Percentiles rank a stretch among this genome's conserved stretches.
Conservation (phyloP, 164 flowering plant species). For the Magnolia kwangsiensis region DNA sequence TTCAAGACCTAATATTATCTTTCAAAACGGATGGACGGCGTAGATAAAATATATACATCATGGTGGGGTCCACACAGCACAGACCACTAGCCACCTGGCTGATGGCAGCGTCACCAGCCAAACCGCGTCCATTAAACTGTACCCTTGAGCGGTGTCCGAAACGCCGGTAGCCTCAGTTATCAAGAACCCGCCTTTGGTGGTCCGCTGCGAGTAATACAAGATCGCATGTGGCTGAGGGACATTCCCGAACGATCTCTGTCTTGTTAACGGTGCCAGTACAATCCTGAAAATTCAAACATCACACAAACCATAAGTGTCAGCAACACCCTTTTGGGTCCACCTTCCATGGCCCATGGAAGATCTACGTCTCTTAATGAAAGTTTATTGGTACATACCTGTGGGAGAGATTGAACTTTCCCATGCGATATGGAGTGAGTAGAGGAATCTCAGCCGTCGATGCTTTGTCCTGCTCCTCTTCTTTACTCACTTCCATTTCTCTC, state of each 20-base stretch:
- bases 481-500: not conserved
- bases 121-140: not conserved
- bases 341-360: too few species aligned
- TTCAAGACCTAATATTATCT: too few species aligned
- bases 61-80: too few species aligned
- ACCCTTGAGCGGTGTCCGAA: slow-evolving; percentile 26
- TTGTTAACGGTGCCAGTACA: slow-evolving; percentile 19
- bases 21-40: too few species aligned
- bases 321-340: not conserved
- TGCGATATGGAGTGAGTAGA: not conserved
- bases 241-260: slow-evolving; percentile 20
- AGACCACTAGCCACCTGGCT: too few species aligned
- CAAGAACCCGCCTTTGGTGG: slow-evolving; percentile 21
- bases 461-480: not conserved
- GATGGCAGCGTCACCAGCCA: too few species aligned
- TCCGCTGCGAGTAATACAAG: slow-evolving; percentile 20
- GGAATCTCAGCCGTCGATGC: not conserved
- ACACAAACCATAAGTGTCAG: not conserved
- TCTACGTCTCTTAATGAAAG: too few species aligned
- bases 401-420: not conserved
- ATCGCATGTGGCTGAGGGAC: slow-evolving; percentile 20
- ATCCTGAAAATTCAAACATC: slow-evolving; percentile 8
- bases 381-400: not conserved
- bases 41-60: too few species aligned
- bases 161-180: slow-evolving; percentile 22